Evolutionary conservation across 305 asterid genomes (phyloP).

Genomic region (Coffea humblotiana): DNA sequence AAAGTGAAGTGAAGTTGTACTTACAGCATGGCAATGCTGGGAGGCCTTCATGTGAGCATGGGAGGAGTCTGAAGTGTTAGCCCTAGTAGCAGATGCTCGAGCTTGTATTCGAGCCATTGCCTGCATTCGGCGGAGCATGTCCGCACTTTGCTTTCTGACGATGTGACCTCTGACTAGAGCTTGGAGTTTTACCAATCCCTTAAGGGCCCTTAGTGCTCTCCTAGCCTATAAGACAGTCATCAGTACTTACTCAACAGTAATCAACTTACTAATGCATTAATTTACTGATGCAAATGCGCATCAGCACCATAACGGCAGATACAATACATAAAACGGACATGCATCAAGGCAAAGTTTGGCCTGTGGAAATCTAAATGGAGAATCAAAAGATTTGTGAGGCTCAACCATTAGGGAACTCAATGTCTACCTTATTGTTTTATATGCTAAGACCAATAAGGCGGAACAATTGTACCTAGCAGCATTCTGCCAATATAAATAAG

Average conservation of each 20-base stretch:
- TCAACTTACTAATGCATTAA: background rate
- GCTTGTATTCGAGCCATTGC: constrained; percentile 97
- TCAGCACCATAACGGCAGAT: background rate
- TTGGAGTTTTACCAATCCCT: constrained; percentile 91
- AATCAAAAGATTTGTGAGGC: no score
- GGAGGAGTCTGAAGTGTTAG: constrained; percentile 39
- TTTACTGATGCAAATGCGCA: background rate
- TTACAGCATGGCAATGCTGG: constrained; percentile 44
- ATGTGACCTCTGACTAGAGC: constrained; percentile 93
- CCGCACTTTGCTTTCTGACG: constrained; percentile 83
- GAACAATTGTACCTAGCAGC: no score
- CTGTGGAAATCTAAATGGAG: no score
- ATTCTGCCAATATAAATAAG: no score
- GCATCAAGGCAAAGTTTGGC: background rate
- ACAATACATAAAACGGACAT: background rate
- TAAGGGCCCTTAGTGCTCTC: constrained; percentile 88
- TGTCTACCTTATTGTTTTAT: no score
- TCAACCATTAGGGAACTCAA: no score
- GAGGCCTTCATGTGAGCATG: constrained; percentile 28
- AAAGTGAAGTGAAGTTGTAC: constrained; percentile 17
- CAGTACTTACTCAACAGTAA: background rate
- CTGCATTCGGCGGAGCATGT: constrained; percentile 92
- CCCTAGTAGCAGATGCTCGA: constrained; percentile 72
- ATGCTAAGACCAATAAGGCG: no score
- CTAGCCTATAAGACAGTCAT: constrained; percentile 55